phyloP scores from a whole-genome alignment of 768 basidiomycete species.

The Rhodotorula graminis region DNA sequence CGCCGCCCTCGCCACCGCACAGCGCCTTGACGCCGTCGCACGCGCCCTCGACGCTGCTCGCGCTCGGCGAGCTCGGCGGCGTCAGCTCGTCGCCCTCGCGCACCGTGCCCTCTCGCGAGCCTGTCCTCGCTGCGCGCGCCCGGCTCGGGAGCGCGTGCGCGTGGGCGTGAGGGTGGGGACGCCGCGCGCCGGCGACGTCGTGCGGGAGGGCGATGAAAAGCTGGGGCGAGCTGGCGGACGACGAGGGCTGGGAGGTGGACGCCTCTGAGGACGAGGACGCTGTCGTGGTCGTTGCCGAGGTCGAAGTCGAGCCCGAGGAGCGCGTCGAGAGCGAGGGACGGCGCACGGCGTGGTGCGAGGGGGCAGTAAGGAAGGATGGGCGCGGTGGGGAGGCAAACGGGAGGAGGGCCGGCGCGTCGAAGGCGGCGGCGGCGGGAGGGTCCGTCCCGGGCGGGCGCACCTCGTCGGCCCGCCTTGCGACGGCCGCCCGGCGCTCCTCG shows the following conservation, averaged over 20 bases:
- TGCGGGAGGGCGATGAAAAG: not conserved
- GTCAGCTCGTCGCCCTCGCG: not conserved
- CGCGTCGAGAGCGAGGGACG: not conserved
- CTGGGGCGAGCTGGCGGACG: not conserved
- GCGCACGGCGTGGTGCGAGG: too few species aligned
- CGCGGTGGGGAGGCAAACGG: not conserved
- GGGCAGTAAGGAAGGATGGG: not conserved
- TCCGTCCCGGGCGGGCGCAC: too few species aligned
- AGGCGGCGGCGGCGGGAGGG: too few species aligned
- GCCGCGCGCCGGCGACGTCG: too few species aligned
- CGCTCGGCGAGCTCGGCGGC: conserved; percentile 3
- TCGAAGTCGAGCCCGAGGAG: not conserved
- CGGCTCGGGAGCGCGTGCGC: not conserved
- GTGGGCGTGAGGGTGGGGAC: not conserved
- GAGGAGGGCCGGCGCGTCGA: too few species aligned
- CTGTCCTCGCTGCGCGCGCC: too few species aligned
- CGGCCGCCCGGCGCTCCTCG: not conserved
- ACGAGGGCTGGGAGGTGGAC: not conserved
- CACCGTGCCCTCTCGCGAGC: too few species aligned
- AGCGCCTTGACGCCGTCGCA: not conserved
- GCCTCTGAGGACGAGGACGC: conserved; percentile 1
- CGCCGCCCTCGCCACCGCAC: not conserved
- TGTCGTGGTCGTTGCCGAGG: not conserved
- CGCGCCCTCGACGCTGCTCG: not conserved
- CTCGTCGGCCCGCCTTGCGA: not conserved